phyloP scores from a whole-genome alignment of 805 yeast genomes.

The Priceomyces castillae region DNA sequence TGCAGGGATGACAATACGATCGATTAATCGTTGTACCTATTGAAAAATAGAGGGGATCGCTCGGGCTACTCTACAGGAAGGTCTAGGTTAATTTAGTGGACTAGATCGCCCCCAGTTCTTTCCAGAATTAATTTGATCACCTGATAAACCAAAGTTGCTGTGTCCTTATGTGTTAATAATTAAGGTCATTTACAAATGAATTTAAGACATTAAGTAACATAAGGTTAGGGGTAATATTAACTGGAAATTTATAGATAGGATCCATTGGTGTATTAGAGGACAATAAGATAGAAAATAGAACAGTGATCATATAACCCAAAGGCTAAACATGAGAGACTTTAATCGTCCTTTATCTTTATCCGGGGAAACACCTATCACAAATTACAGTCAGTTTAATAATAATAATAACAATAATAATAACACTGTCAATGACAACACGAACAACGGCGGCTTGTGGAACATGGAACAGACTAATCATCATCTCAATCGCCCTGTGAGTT shows the following conservation, averaged over 20 bases:
- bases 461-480: constrained; percentile 1
- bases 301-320: background rate
- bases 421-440: too few species aligned
- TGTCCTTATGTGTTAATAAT: constrained; percentile 6
- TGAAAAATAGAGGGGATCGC: too few species aligned
- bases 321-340: constrained; percentile 4
- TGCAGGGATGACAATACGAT: too few species aligned
- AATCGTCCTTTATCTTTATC: constrained; percentile 12
- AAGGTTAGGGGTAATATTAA: constrained; percentile 1
- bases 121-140: constrained; percentile 4
- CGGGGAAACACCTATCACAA: constrained; percentile 6
- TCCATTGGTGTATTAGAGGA: background rate
- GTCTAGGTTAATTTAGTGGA: background rate
- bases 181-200: constrained; percentile 7
- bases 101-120: background rate
- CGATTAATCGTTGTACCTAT: too few species aligned
- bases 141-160: constrained; percentile 9
- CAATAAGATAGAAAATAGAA: constrained; percentile 1
- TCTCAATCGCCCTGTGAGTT: constrained; percentile 12
- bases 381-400: constrained; percentile 1
- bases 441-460: constrained; percentile 3
- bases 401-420: background rate
- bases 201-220: constrained; percentile 1
- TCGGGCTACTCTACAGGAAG: too few species aligned
- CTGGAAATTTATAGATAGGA: constrained; percentile 1